phyloP scores from a whole-genome alignment of 768 basidiomycete species.

The Kwoniella sp. region DNA sequence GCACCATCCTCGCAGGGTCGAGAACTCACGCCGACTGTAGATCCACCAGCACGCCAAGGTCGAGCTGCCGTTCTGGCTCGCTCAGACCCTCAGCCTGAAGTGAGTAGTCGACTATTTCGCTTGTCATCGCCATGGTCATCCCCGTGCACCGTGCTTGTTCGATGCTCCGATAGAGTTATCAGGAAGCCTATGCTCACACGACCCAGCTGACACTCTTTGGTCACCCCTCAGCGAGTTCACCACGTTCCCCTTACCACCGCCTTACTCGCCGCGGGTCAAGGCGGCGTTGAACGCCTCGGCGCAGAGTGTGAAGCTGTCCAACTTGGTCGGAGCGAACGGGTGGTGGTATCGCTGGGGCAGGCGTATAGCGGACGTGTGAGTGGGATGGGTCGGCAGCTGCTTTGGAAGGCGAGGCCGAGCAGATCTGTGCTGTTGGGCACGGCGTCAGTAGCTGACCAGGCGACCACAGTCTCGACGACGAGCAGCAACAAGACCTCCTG shows the following conservation, averaged over 20 bases:
- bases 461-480: slow-evolving; percentile 65
- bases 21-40: slow-evolving; percentile 55
- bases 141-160: too few relatives aligned
- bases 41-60: slow-evolving; percentile 71
- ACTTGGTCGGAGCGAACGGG: slow-evolving; percentile 79
- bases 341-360: slow-evolving; percentile 91
- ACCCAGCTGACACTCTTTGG: background rate
- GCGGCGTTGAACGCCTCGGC: slow-evolving; percentile 88
- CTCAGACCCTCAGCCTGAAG: slow-evolving; percentile 78
- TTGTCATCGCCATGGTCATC: background rate
- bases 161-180: too few relatives aligned
- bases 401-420: background rate
- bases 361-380: slow-evolving; percentile 76
- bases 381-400: background rate
- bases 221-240: slow-evolving; percentile 67
- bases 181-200: background rate
- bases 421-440: too few relatives aligned
- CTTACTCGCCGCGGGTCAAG: slow-evolving; percentile 70
- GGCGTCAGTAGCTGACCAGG: background rate
- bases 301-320: slow-evolving; percentile 73
- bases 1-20: background rate
- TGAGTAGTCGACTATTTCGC: slow-evolving; percentile 46
- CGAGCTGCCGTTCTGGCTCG: slow-evolving; percentile 86
- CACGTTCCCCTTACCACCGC: slow-evolving; percentile 74
- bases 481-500: slow-evolving; percentile 67